Percentiles rank a stretch among this genome's conserved stretches.
Conservation (phyloP, 768 basidiomycete genomes). For the Suillus alpinus region DNA sequence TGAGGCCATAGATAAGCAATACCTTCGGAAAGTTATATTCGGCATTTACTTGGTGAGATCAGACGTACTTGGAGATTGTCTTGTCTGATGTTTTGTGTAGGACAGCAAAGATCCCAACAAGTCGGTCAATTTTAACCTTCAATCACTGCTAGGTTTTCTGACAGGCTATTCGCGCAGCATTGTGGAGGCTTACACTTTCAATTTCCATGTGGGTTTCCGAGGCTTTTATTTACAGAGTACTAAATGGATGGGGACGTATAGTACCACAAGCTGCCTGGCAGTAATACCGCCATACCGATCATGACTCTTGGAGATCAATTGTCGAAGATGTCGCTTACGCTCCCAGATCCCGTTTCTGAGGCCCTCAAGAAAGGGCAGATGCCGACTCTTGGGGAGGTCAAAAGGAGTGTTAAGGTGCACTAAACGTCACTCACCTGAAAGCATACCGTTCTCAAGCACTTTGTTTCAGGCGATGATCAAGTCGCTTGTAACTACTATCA, state of each 20-base stretch:
- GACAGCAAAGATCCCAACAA: slow-evolving; percentile 85
- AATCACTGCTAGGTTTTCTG: slow-evolving; percentile 5
- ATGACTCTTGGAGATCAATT: slow-evolving; percentile 69
- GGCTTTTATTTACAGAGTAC: not conserved
- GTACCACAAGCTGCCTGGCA: slow-evolving; percentile 71
- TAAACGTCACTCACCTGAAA: not conserved
- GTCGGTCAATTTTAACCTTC: slow-evolving; percentile 35
- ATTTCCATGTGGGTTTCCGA: slow-evolving; percentile 57
- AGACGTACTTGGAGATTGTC: not conserved
- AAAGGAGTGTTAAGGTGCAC: slow-evolving; percentile 72
- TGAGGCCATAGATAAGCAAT: slow-evolving; percentile 81
- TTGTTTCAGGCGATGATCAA: slow-evolving; percentile 63
- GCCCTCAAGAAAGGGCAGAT: slow-evolving; percentile 57
- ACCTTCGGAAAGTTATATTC: slow-evolving; percentile 82
- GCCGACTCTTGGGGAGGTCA: slow-evolving; percentile 80
- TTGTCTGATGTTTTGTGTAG: slow-evolving; percentile 33
- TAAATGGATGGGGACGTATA: slow-evolving; percentile 26
- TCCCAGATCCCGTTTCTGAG: slow-evolving; percentile 55
- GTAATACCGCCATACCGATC: slow-evolving; percentile 57
- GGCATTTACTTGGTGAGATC: slow-evolving; percentile 73
- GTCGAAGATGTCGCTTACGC: slow-evolving; percentile 46
- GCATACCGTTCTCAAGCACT: not conserved
- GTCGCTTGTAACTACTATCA: slow-evolving; percentile 74
- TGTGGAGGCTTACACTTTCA: slow-evolving; percentile 86
- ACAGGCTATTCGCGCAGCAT: slow-evolving; percentile 46